phyloP scores from a whole-genome alignment of 1,284 basidiomycete genomes.

The Sphaerobolus stellatus region DNA sequence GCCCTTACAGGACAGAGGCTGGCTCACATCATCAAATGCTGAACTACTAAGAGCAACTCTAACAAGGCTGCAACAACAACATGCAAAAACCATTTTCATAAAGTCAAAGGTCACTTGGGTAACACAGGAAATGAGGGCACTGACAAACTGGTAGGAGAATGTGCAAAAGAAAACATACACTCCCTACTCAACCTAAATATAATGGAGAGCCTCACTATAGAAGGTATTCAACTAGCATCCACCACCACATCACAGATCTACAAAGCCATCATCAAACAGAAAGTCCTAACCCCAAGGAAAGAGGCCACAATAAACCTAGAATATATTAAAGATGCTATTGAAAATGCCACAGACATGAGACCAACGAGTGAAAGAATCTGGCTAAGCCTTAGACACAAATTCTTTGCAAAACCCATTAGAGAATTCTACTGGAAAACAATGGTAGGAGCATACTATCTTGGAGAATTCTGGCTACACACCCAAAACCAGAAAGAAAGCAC shows the following conservation, averaged over 20 bases:
- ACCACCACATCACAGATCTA: constrained; percentile 30
- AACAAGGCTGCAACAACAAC: no score
- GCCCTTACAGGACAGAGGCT: constrained; percentile 26
- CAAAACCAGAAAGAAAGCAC: no score
- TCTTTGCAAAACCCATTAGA: neutral
- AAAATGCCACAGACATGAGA: neutral
- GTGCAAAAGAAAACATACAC: constrained; percentile 10
- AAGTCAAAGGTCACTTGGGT: constrained; percentile 30
- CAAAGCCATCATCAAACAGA: constrained; percentile 18
- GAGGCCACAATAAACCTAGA: neutral
- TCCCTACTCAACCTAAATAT: constrained; percentile 10
- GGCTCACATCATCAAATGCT: constrained; percentile 16
- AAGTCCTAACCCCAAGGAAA: neutral
- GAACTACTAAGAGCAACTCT: constrained; percentile 12
- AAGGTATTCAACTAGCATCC: constrained; percentile 24
- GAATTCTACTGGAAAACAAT: no score
- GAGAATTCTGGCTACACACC: no score
- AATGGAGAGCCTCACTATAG: constrained; percentile 9
- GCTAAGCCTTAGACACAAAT: neutral
- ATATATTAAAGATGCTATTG: neutral
- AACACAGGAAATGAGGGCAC: constrained; percentile 25
- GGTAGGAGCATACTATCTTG: no score
- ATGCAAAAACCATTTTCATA: constrained; percentile 21
- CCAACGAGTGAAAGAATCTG: neutral
- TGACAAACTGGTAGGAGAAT: constrained; percentile 20